Base-by-base conservation (phyloP, 805 yeast genomes). In the Sugiyamaella lignohabitans region DNA sequence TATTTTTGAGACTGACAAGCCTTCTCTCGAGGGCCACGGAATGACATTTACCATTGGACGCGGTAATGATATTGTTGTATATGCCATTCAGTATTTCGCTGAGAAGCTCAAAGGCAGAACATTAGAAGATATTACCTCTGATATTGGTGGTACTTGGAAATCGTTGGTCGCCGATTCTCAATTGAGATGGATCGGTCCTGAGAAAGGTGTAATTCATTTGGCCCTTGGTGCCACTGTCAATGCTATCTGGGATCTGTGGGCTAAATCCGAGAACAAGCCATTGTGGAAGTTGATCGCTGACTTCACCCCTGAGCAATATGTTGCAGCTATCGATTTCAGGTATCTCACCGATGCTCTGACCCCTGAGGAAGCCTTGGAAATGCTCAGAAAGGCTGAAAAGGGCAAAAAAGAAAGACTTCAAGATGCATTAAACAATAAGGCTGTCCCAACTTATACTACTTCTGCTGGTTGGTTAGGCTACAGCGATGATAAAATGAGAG, bases 401-500 rank as follows among this genome's bases (percentile, higher is more conserved):
- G 68, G 65, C 5, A 68, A 65, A 51, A 60, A 56, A 39, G 53
- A 55, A 32, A 49, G 69, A 39, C 35, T 65, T 20, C 38, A 56
- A 23, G 62, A 62, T 18, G 71, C 69, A 2, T 29, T 53, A 14
- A 51, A 53, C 20, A 59, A 60, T 45, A 48, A 43, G 3, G 71
- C 70, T 2, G 72, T 68, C 23, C 72, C 70, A 2, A 69, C 69
- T 5, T 68, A 68, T 50, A 67, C 72, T 29, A 68, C 72, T 19
- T 58, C 67, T 42, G 71, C 72, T 4, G 72, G 72, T 16, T 68
- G 72, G 72, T 54, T 68, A 18, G 71, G 69, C 6, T 68, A 62
- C 48, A 50, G 57, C 19, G 72, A 65, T 27, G 71, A 68, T 19
- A 67, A 67, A 43, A 66, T 67, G 67, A 61, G 62, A 40, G 48